These are phyloP conservation scores for Rhododendron griersonianum DNA, from an alignment of 148 eudicot genomes.

Conservation along the genomic window DNA sequence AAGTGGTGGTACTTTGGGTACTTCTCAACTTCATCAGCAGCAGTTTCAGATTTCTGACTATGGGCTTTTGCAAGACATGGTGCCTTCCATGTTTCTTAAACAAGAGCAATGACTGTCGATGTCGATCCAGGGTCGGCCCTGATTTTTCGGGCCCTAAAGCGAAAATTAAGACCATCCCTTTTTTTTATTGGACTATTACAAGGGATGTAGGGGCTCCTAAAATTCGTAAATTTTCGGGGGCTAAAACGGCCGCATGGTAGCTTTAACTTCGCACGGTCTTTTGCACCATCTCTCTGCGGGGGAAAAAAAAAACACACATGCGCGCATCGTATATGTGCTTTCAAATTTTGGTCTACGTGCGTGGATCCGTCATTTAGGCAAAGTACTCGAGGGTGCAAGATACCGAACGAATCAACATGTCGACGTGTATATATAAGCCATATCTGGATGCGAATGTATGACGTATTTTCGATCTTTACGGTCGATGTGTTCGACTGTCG, in stretches of 20 bases:
- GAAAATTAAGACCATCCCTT: not conserved
- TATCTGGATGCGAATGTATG: too few species aligned
- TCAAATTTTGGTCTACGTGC: not conserved
- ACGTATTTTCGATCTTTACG: too few species aligned
- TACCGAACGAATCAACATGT: not conserved
- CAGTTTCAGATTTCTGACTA: constrained; percentile 46
- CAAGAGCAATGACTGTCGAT: constrained; percentile 52
- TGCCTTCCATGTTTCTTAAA: constrained; percentile 62
- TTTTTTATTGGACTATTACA: not conserved
- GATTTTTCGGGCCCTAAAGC: not conserved
- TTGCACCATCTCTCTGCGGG: too few species aligned
- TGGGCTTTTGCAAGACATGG: constrained; percentile 84
- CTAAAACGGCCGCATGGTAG: too few species aligned
- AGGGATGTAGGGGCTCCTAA: not conserved
- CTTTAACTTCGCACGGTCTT: too few species aligned
- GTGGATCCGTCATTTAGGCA: not conserved
- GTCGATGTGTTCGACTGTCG: too few species aligned
- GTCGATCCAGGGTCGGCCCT: not conserved
- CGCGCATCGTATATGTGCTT: too few species aligned
- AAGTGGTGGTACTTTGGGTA: not conserved
- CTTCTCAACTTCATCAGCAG: constrained; percentile 9
- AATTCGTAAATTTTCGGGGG: too few species aligned
- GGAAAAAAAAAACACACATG: too few species aligned
- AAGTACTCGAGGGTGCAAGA: not conserved
- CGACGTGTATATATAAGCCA: too few species aligned